These are phyloP conservation scores for Bacidia gigantensis DNA, from an alignment of 495 filamentous ascomycete genomes.

Conservation along the genomic window DNA sequence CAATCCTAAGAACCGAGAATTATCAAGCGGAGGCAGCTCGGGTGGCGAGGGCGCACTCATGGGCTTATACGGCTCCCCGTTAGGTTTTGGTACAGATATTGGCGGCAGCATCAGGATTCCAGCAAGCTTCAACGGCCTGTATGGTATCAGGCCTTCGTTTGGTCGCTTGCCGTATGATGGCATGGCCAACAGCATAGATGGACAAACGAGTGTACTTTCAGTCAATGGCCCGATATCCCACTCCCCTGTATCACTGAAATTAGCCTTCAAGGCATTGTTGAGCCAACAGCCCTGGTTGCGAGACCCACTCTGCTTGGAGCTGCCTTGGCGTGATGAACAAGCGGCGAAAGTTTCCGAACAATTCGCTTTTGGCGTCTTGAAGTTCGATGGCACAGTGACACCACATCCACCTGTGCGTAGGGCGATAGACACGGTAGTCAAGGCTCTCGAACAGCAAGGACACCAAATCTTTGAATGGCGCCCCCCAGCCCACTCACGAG, in stretches of 20 bases:
- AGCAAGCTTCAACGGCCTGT: constrained; percentile 48
- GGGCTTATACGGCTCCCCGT: constrained; percentile 38
- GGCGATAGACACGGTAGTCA: constrained; percentile 38
- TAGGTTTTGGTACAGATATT: constrained; percentile 56
- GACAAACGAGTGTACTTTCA: constrained; percentile 42
- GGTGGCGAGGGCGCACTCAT: constrained; percentile 52
- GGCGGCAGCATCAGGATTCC: constrained; percentile 59
- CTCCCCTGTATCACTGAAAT: constrained; percentile 33
- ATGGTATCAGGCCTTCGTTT: constrained; percentile 37
- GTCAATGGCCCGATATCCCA: constrained; percentile 45
- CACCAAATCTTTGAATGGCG: constrained; percentile 46
- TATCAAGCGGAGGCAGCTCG: constrained; percentile 43
- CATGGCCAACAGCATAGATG: constrained; percentile 44
- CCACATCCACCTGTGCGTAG: constrained; percentile 42
- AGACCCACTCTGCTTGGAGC: constrained; percentile 45
- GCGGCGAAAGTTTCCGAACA: constrained; percentile 17
- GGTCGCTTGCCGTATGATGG: constrained; percentile 33
- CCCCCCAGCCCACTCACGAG: constrained; percentile 35
- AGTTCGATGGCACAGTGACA: constrained; percentile 33
- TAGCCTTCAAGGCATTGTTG: constrained; percentile 43
- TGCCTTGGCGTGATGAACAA: constrained; percentile 46
- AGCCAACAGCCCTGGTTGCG: constrained; percentile 46
- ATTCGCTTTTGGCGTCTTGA: constrained; percentile 41
- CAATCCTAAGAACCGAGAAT: constrained; percentile 45
- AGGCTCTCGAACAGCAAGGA: constrained; percentile 37